These are phyloP conservation scores for Acer yangbiense DNA, from an alignment of 345 rosid species.

Conservation along the genomic window DNA sequence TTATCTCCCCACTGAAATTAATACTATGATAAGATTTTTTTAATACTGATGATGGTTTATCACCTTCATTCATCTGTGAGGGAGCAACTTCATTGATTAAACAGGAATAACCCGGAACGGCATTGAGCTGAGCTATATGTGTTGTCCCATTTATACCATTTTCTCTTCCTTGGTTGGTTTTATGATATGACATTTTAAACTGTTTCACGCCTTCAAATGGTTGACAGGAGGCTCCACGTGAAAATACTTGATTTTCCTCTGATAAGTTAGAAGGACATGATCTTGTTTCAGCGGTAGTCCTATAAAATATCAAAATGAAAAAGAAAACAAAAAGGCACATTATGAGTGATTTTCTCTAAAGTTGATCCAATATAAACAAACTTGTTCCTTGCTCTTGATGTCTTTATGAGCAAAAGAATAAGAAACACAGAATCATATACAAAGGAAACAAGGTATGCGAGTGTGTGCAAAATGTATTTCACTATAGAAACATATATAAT, in stretches of 20 bases:
- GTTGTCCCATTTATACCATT: slow-evolving; percentile 44
- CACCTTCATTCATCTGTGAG: slow-evolving; percentile 25
- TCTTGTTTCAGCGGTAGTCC: slow-evolving; percentile 42
- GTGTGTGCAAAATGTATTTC: background rate
- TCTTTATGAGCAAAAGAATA: background rate
- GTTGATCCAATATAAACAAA: background rate
- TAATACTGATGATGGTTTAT: slow-evolving; percentile 32
- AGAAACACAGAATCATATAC: background rate
- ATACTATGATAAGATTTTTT: slow-evolving; percentile 26
- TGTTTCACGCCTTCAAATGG: slow-evolving; percentile 52
- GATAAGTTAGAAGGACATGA: slow-evolving; percentile 25
- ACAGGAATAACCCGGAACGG: slow-evolving; percentile 48
- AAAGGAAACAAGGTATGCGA: background rate
- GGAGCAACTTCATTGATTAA: slow-evolving; percentile 45
- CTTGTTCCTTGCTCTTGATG: background rate
- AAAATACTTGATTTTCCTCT: slow-evolving; percentile 31
- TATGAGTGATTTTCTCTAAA: slow-evolving; percentile 4
- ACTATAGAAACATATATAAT: background rate
- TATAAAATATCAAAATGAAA: slow-evolving; percentile 26
- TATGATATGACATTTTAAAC: slow-evolving; percentile 50
- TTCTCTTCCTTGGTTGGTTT: slow-evolving; percentile 38
- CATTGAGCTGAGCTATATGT: slow-evolving; percentile 50
- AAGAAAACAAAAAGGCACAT: background rate
- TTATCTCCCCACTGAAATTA: slow-evolving; percentile 26
- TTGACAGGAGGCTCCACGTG: slow-evolving; percentile 37